Evolutionary conservation across 805 yeast species (phyloP).

Genomic region (Monosporozyma servazzii): DNA sequence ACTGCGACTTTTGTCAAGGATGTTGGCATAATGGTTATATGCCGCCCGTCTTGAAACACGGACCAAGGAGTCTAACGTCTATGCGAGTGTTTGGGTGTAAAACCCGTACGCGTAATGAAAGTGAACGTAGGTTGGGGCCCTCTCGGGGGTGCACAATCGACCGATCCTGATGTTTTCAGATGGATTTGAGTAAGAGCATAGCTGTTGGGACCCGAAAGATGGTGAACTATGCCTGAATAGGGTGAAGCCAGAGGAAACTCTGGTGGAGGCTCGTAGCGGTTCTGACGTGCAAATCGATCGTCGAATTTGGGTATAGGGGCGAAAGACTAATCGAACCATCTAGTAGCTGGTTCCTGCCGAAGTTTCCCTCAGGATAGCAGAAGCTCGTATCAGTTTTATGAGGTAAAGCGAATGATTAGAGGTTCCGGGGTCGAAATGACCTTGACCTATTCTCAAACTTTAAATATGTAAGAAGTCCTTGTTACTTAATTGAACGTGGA

Average conservation of each 20-base stretch:
- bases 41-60: not conserved
- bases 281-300: constrained; percentile 39
- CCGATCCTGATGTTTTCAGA: constrained; percentile 35
- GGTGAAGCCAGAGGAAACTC: constrained; percentile 40
- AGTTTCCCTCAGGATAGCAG: not conserved
- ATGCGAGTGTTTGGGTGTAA: not conserved
- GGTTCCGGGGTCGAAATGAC: not conserved
- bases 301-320: constrained; percentile 34
- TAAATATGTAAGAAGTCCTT: not conserved
- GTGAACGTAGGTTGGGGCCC: not conserved
- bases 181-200: constrained; percentile 37
- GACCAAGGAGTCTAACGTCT: not conserved
- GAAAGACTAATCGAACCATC: not conserved
- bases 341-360: not conserved
- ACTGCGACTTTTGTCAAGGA: not conserved
- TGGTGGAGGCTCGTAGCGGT: constrained; percentile 40
- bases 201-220: constrained; percentile 39
- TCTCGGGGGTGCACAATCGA: constrained; percentile 32
- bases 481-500: not conserved
- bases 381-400: not conserved
- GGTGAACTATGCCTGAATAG: constrained; percentile 39
- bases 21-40: not conserved
- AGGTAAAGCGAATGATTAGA: not conserved
- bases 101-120: not conserved
- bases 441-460: not conserved